These are phyloP conservation scores for Vigna reflexopilosa DNA, from an alignment of 306 rosid genomes.

Conservation along the genomic window DNA sequence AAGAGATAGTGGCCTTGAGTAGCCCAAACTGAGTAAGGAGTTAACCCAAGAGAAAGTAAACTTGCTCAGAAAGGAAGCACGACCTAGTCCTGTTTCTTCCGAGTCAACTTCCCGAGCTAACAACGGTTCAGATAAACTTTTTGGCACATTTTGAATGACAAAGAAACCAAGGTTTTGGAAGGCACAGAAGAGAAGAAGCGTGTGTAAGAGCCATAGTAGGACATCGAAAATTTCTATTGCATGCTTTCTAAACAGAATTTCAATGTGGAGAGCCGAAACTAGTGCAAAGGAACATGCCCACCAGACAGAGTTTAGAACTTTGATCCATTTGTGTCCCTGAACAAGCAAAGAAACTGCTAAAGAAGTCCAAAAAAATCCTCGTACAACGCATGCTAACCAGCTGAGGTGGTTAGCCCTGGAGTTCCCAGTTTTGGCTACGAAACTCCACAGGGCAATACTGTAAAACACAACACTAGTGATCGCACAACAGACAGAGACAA, in stretches of 20 bases:
- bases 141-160: constrained; percentile 13
- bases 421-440: constrained; percentile 36
- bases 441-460: constrained; percentile 43
- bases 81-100: constrained; percentile 35
- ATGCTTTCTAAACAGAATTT: constrained; percentile 39
- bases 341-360: constrained; percentile 56
- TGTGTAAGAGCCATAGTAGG: constrained; percentile 50
- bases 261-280: constrained; percentile 48
- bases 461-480: constrained; percentile 50
- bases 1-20: constrained; percentile 54
- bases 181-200: constrained; percentile 55
- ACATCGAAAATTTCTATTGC: constrained; percentile 34
- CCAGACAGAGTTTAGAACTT: constrained; percentile 51
- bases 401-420: not conserved
- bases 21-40: constrained; percentile 60
- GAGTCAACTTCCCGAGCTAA: constrained; percentile 24
- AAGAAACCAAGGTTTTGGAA: constrained; percentile 42
- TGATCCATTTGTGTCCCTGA: constrained; percentile 51
- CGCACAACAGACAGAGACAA: constrained; percentile 53
- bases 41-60: constrained; percentile 69
- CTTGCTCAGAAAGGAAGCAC: constrained; percentile 50
- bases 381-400: constrained; percentile 39
- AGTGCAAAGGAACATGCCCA: constrained; percentile 51
- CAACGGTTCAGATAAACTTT: not conserved
- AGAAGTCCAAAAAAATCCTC: constrained; percentile 60